A percentile compares a stretch with the other conserved stretches of the same genome.
Evolutionary conservation across 495 filamentous ascomycete genomes (phyloP).

Genomic region (Lichenothelia convexa): DNA sequence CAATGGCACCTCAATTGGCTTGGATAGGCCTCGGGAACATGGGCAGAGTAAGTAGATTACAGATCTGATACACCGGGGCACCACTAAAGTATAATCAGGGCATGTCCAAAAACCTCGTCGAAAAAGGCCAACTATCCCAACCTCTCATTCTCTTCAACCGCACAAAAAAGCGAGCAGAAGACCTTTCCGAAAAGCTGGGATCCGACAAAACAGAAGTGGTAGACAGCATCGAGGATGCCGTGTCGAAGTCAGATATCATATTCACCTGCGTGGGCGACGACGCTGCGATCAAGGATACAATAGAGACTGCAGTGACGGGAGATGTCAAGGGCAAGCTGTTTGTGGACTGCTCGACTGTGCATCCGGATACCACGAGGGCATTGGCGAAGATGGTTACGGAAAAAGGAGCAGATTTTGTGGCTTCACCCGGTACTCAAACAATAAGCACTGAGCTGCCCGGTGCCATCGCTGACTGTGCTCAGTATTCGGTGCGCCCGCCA

Average conservation of each 20-base stretch:
- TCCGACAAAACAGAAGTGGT: constrained; percentile 41
- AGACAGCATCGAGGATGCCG: constrained; percentile 42
- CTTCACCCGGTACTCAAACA: constrained; percentile 36
- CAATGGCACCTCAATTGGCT: constrained; percentile 46
- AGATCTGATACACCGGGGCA: constrained; percentile 2
- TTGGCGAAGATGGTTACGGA: constrained; percentile 35
- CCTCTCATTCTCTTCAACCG: constrained; percentile 71
- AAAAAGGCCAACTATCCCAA: constrained; percentile 51
- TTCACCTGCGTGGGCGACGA: constrained; percentile 77
- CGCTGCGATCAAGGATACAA: constrained; percentile 39
- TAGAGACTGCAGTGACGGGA: constrained; percentile 24
- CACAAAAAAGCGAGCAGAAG: constrained; percentile 21
- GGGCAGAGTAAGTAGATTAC: constrained; percentile 46
- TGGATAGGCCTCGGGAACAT: constrained; percentile 90
- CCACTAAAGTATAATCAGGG: constrained; percentile 33
- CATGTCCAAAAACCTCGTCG: constrained; percentile 67
- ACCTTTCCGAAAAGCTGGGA: constrained; percentile 17
- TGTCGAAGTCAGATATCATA: constrained; percentile 53
- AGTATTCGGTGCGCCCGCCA: constrained; percentile 67
- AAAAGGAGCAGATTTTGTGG: constrained; percentile 53
- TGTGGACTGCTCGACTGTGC: constrained; percentile 75
- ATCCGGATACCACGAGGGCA: constrained; percentile 59
- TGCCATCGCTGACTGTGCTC: constrained; percentile 2
- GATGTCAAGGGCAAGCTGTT: constrained; percentile 52
- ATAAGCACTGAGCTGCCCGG: neutral